phyloP scores from a whole-genome alignment of 2,329 filamentous ascomycete species.

The Arthroderma uncinatum region DNA sequence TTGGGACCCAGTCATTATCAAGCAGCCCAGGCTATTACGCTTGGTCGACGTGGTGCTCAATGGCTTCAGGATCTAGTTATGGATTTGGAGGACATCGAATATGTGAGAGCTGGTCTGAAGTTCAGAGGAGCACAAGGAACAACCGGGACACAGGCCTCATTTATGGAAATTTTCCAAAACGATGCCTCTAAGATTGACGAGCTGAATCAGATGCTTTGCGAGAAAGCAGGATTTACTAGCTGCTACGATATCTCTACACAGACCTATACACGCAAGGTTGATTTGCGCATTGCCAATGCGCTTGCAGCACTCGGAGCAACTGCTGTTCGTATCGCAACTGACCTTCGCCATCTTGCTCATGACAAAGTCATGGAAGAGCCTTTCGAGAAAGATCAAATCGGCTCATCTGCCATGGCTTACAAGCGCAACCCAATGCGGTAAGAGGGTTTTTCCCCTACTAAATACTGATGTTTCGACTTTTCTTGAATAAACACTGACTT shows the following conservation, averaged over 20 bases:
- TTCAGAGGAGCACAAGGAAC: constrained; percentile 66
- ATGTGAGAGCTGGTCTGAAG: constrained; percentile 53
- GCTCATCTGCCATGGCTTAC: constrained; percentile 55
- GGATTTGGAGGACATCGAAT: constrained; percentile 63
- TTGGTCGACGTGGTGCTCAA: constrained; percentile 57
- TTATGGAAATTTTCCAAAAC: constrained; percentile 57
- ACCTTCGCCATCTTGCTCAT: constrained; percentile 62
- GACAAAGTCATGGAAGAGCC: constrained; percentile 81
- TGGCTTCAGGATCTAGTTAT: constrained; percentile 68
- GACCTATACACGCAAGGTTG: constrained; percentile 71
- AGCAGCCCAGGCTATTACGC: constrained; percentile 46
- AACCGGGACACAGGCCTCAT: constrained; percentile 68
- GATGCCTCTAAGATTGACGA: constrained; percentile 50
- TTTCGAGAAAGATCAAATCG: constrained; percentile 69
- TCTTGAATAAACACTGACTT: not conserved
- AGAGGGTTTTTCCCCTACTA: not conserved
- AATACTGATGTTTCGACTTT: not conserved
- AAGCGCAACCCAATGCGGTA: constrained; percentile 47
- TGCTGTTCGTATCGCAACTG: constrained; percentile 57
- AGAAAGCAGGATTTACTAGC: constrained; percentile 54
- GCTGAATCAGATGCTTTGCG: constrained; percentile 51
- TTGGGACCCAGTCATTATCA: constrained; percentile 7
- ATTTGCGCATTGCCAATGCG: constrained; percentile 70
- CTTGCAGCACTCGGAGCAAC: constrained; percentile 69
- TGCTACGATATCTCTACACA: constrained; percentile 58